Evolutionary conservation across 192 early-diverging fungal genomes (phyloP).

Genomic region (Dimargaris xerosporica): DNA sequence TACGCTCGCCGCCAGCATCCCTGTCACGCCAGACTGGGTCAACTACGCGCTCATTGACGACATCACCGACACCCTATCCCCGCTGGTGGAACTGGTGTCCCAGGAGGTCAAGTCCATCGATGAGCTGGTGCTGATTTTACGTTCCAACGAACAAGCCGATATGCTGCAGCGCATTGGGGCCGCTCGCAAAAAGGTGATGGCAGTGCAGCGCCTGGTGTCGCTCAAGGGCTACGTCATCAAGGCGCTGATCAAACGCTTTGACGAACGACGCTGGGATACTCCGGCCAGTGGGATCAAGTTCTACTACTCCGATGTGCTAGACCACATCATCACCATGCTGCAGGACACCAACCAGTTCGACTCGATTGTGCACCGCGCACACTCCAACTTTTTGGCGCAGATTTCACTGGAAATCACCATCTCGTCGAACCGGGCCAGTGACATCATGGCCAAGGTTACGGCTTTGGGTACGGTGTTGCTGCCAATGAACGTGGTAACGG

Average conservation of each 20-base stretch:
- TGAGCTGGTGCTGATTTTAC: conserved; percentile 50
- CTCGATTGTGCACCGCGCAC: conserved; percentile 48
- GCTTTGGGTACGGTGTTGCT: conserved; percentile 32
- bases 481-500: conserved; percentile 44
- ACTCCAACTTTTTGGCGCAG: conserved; percentile 71
- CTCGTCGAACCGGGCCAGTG: conserved; percentile 36
- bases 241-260: conserved; percentile 44
- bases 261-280: conserved; percentile 10
- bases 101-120: conserved; percentile 63
- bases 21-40: conserved; percentile 45
- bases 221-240: conserved; percentile 58
- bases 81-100: conserved; percentile 46
- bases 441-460: conserved; percentile 29
- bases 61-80: conserved; percentile 57
- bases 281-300: conserved; percentile 14
- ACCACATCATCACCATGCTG: conserved; percentile 58
- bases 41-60: conserved; percentile 68
- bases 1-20: conserved; percentile 31
- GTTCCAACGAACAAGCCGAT: conserved; percentile 32
- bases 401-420: conserved; percentile 54
- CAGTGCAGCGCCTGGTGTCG: conserved; percentile 42
- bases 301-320: conserved; percentile 19
- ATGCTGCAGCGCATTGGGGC: conserved; percentile 62
- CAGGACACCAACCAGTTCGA: conserved; percentile 57
- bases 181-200: conserved; percentile 54